Base-by-base conservation (phyloP, 768 basidiomycete species). In the Amyloporia xantha region DNA sequence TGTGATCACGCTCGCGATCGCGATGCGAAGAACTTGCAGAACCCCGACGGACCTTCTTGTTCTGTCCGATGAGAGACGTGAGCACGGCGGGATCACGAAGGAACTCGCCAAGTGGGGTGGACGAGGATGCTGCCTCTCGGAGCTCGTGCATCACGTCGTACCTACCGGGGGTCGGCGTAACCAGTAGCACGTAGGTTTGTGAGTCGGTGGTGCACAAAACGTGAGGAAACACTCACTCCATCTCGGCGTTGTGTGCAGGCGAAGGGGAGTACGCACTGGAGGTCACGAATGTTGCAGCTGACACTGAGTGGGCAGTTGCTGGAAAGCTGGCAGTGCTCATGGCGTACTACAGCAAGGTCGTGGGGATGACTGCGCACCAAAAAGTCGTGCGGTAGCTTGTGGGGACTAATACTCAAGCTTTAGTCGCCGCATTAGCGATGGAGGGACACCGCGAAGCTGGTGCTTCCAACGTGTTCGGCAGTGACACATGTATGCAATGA, bases 41-140 rank as follows among this genome's bases (percentile, higher is more conserved):
- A 30, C 61, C 68, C 26, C 66, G 67, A 13, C 61, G 59, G 3
- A 57, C 50, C 36, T 66, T 68, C 57, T 62, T 70, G 30, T 52
- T 45, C 30, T 56, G 58, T 37, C 68, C 63, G 20, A 73, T 64
- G 17, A 72, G 65, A 19, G 64, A 62, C 36, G 53, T 58, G 36
- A 72, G 54, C 27, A 73, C 59, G 24, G 62, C 62, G 5, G 77
- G 72, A 58, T 76, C 74, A 51, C 62, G 70, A 37, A 77, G 68
- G 47, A 77, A 66, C 30, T 67, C 62, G 24, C 66, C 64, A 20
- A 78, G 57, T 21, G 76, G 74, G 1, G 70, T 71, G 2, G 77
- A 73, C 2, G 74, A 67, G 21, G 66, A 62, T 21, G 71, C 68
- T 17, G 70, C 75, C 59, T 76, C 72, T 30, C 69, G 69, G 21